These are phyloP conservation scores for Xylariaceae sp. DNA, from an alignment of 2,329 filamentous ascomycete genomes.

Conservation along the genomic window DNA sequence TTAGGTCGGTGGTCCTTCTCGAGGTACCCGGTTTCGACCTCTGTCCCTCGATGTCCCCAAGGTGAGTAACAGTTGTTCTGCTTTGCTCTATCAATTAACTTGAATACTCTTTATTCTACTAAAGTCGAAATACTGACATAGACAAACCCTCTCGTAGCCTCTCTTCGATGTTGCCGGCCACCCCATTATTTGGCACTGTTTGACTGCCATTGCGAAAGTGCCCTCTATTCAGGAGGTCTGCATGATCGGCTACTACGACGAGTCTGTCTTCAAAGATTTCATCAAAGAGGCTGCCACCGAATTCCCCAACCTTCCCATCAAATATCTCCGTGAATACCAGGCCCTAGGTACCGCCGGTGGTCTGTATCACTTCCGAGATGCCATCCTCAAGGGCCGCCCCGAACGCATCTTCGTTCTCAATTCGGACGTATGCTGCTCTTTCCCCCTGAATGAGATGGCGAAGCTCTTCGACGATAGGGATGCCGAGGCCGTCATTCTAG, in stretches of 20 bases:
- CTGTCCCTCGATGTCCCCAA: conserved; percentile 96
- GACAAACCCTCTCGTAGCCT: conserved; percentile 62
- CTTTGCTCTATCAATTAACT: background rate
- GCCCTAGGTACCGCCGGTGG: conserved; percentile 94
- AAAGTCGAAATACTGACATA: background rate
- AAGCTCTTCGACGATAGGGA: conserved; percentile 93
- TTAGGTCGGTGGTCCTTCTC: conserved; percentile 91
- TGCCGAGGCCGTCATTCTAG: conserved; percentile 94
- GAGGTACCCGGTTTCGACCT: conserved; percentile 94
- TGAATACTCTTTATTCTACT: no score
- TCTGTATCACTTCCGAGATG: conserved; percentile 98
- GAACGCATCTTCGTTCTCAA: conserved; percentile 98
- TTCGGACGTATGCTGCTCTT: conserved; percentile 98
- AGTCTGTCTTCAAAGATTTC: conserved; percentile 95
- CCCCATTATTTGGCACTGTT: conserved; percentile 97
- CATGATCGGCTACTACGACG: conserved; percentile 98
- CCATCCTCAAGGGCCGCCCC: conserved; percentile 93
- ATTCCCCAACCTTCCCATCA: conserved; percentile 87
- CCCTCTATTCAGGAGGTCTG: conserved; percentile 93
- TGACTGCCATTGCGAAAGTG: conserved; percentile 89
- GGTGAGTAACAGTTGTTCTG: conserved; percentile 56
- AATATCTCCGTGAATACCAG: conserved; percentile 97
- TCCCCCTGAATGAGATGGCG: conserved; percentile 95
- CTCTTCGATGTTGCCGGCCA: conserved; percentile 98
- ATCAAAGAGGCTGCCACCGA: conserved; percentile 88